Evolutionary conservation across 306 rosid species (phyloP).

Genomic region (Sesbania bispinosa): DNA sequence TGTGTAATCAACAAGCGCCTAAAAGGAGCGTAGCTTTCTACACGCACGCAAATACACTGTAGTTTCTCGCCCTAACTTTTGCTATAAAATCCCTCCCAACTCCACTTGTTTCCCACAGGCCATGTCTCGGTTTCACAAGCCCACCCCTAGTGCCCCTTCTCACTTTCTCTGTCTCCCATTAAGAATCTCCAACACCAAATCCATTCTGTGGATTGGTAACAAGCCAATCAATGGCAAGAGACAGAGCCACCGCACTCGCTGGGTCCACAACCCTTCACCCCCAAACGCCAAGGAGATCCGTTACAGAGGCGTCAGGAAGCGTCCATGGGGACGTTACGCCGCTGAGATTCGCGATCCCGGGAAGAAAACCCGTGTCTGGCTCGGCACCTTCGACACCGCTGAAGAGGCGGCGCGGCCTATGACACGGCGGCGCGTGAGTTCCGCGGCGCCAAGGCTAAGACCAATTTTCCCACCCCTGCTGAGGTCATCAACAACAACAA

Average conservation of each 20-base stretch:
- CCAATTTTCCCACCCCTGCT: constrained; percentile 52
- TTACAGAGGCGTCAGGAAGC: constrained; percentile 71
- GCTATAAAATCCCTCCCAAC: constrained; percentile 32
- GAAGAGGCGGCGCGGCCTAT: constrained; percentile 88
- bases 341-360: constrained; percentile 95
- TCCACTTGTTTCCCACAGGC: constrained; percentile 22
- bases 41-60: constrained; percentile 30
- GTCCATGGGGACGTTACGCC: constrained; percentile 95
- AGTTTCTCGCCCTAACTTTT: neutral
- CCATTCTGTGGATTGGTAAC: too few species aligned
- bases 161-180: neutral
- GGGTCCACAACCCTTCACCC: neutral
- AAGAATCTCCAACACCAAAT: too few species aligned
- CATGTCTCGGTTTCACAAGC: constrained; percentile 10
- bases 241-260: constrained; percentile 10
- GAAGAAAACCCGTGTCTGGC: constrained; percentile 85
- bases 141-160: neutral
- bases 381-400: constrained; percentile 78
- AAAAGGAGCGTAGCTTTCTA: constrained; percentile 60
- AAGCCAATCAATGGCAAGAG: constrained; percentile 40
- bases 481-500: constrained; percentile 24
- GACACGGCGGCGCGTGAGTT: constrained; percentile 77
- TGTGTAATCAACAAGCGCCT: constrained; percentile 41
- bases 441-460: constrained; percentile 73
- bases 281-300: constrained; percentile 55